Evolutionary conservation across 208 protist genomes (phyloP).

Genomic region (Borovskyia barvae): DNA sequence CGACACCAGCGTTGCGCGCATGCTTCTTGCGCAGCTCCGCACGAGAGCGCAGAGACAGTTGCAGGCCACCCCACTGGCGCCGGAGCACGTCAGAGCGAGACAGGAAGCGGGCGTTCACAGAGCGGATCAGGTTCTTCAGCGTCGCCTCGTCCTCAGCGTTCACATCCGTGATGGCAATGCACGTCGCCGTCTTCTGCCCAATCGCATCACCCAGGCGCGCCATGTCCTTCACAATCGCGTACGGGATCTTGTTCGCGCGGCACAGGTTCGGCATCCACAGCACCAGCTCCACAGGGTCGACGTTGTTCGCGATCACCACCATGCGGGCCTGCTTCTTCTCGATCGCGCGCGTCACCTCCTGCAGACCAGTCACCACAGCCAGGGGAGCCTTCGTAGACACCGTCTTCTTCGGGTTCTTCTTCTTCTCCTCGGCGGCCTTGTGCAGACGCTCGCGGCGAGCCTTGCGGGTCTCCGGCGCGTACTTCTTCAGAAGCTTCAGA

Average conservation of each 20-base stretch:
- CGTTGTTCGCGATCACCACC: constrained; percentile 99
- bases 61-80: constrained; percentile 94
- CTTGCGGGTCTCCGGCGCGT: constrained; percentile 95
- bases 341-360: constrained; percentile 97
- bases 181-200: constrained; percentile 96
- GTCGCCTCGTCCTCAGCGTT: constrained; percentile 91
- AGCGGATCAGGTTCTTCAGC: constrained; percentile 92
- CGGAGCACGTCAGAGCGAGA: constrained; percentile 89
- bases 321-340: constrained; percentile 99
- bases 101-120: constrained; percentile 94
- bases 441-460: constrained; percentile 95
- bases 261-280: constrained; percentile 99
- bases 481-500: constrained; percentile 98
- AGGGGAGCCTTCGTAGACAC: constrained; percentile 87
- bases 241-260: constrained; percentile 98
- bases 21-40: constrained; percentile 85
- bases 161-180: constrained; percentile 95
- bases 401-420: constrained; percentile 76
- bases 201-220: constrained; percentile 96
- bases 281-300: constrained; percentile 99
- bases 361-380: constrained; percentile 96
- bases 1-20: constrained; percentile 57
- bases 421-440: constrained; percentile 93
- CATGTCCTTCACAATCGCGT: constrained; percentile 99
- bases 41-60: constrained; percentile 81